Evolutionary conservation across 768 basidiomycete genomes (phyloP), one percentile per base, ranked within the genome.

Genomic region (Tylopilus cervinicoccineus): DNA sequence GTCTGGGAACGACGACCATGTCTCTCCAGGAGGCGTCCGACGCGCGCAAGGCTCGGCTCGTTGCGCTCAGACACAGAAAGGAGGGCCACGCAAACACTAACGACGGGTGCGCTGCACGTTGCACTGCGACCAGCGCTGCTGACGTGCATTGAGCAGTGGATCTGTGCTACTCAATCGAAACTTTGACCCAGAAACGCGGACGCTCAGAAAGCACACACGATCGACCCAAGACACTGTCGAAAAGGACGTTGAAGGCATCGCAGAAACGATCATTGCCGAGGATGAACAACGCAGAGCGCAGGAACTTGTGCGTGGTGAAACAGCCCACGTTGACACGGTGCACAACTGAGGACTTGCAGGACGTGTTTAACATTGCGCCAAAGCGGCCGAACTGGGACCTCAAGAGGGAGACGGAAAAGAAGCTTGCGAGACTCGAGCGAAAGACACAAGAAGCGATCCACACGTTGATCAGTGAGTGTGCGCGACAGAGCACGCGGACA

Each of bases 311-410:
- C 52, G 83, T 63, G n/a, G 70, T 20, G 4, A 20, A 37, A 40
- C 45, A 32, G 23, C 31, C 26, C 32, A n/a, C n/a, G n/a, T n/a
- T n/a, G 14, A 34, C n/a, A 23, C 11, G 6, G 29, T 36, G 48
- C 47, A 48, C 33, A 29, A 37, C 64, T 64, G 47, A 66, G 40
- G 26, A 20, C 40, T 38, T 45, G 52, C 41, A 95, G 93, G 91
- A 95, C 64, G 75, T 96, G 38, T 90, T 96, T 65, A 98, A 96
- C 63, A 98, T 99, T 57, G 94, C 93, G 20, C 96, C 96, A 4
- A 97, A 94, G 76, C 80, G 93, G 39, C 85, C 91, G 10, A 98
- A 95, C 68, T 95, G 93, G 93, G 93, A 95, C 65, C 74, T 96
- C 59, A 94, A 93, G 67, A 81, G 93, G 48, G 93, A 97, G 59